phyloP scores from a whole-genome alignment of 129 eudicot genomes.

The Rutidosis leptorrhynchoides region DNA sequence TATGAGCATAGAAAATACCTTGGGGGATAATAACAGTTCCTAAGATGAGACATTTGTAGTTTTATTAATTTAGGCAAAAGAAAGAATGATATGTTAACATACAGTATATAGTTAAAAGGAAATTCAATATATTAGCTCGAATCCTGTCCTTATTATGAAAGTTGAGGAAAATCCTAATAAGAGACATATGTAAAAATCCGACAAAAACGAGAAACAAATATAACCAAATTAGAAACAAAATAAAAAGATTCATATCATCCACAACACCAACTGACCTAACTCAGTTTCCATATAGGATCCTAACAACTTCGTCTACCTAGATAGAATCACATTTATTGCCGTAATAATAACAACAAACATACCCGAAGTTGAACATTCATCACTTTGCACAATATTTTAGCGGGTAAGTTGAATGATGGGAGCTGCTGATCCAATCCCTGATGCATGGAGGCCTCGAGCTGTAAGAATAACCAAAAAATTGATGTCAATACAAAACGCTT shows the following conservation, averaged over 20 bases:
- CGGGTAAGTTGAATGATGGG: slow-evolving; percentile 80
- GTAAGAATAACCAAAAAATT: slow-evolving; percentile 30
- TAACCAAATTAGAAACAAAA: neutral
- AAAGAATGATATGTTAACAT: too few species aligned
- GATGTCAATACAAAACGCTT: slow-evolving; percentile 5
- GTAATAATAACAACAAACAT: slow-evolving; percentile 20
- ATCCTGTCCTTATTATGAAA: too few species aligned
- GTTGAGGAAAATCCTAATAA: too few species aligned
- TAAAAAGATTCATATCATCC: neutral
- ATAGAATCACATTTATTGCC: slow-evolving; percentile 1
- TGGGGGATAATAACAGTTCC: too few species aligned
- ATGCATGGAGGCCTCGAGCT: slow-evolving; percentile 97
- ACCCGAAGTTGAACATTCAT: slow-evolving; percentile 84
- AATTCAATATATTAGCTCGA: too few species aligned
- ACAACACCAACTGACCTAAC: neutral
- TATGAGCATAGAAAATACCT: too few species aligned
- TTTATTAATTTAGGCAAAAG: too few species aligned
- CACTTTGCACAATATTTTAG: slow-evolving; percentile 88
- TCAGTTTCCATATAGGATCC: slow-evolving; percentile 3
- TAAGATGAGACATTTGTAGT: too few species aligned
- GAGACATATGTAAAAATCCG: neutral
- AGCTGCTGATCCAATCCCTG: slow-evolving; percentile 86
- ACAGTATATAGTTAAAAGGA: too few species aligned
- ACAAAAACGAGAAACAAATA: neutral
- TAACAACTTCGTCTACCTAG: slow-evolving; percentile 1